A percentile compares a stretch with the other conserved stretches of the same genome.
These are phyloP conservation scores for Penicillium rolfsii DNA, from an alignment of 2,329 filamentous ascomycete genomes.

Conservation along the genomic window DNA sequence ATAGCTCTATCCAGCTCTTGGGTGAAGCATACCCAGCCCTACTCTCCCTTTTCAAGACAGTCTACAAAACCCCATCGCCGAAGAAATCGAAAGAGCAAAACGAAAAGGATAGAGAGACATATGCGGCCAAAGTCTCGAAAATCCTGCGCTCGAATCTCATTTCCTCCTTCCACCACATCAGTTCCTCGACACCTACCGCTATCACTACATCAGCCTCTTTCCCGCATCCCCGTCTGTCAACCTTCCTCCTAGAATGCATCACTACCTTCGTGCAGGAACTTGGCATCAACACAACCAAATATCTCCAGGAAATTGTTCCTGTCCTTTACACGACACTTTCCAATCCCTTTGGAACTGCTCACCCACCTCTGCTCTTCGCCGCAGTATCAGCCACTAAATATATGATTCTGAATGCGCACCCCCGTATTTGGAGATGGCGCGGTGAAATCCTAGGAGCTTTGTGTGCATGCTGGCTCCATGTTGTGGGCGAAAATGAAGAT, in stretches of 20 bases:
- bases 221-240: constrained; percentile 54
- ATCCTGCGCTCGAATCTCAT: constrained; percentile 42
- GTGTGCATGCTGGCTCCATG: constrained; percentile 64
- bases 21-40: constrained; percentile 68
- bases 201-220: constrained; percentile 50
- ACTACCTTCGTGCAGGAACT: constrained; percentile 35
- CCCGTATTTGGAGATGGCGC: constrained; percentile 65
- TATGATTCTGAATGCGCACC: constrained; percentile 69
- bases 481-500: constrained; percentile 45
- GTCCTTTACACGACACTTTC: constrained; percentile 67
- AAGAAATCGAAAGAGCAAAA: constrained; percentile 31
- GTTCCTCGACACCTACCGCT: constrained; percentile 47
- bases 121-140: constrained; percentile 31
- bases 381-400: constrained; percentile 59
- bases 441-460: constrained; percentile 67
- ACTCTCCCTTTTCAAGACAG: constrained; percentile 57
- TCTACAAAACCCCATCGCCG: constrained; percentile 39
- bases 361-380: constrained; percentile 57
- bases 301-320: constrained; percentile 66
- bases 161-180: constrained; percentile 51
- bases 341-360: constrained; percentile 67
- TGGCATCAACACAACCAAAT: constrained; percentile 43
- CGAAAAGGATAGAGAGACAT: constrained; percentile 26
- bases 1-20: constrained; percentile 69
- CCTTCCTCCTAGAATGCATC: constrained; percentile 42